Evolutionary conservation across 257 asterid genomes (phyloP).

Genomic region (Rubia yunnanensis): DNA sequence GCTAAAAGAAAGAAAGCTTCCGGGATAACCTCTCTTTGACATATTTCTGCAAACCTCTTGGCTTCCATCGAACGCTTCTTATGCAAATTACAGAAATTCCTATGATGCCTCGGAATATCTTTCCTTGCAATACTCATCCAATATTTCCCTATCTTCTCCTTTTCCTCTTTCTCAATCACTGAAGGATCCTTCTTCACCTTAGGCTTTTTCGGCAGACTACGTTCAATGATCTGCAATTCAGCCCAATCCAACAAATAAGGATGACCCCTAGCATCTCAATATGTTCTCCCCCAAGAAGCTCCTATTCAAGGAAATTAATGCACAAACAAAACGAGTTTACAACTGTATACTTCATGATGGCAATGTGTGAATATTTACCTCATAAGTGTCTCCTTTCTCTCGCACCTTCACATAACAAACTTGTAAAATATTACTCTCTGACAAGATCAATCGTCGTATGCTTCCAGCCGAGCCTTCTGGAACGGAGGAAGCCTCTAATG

Average conservation of each 20-base stretch:
- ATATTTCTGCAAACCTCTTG: constrained; percentile 74
- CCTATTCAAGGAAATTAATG: neutral
- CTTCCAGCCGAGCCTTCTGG: constrained; percentile 98
- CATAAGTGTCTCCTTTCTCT: constrained; percentile 98
- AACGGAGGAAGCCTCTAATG: constrained; percentile 58
- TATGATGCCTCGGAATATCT: constrained; percentile 90
- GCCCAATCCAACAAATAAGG: constrained; percentile 17
- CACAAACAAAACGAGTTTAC: neutral
- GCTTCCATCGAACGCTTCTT: constrained; percentile 81
- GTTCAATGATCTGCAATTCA: constrained; percentile 82
- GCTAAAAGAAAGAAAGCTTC: neutral
- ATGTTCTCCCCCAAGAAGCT: neutral
- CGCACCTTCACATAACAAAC: constrained; percentile 87
- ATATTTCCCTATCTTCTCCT: constrained; percentile 59
- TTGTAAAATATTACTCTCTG: constrained; percentile 84
- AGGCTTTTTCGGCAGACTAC: constrained; percentile 70
- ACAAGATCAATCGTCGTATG: constrained; percentile 67
- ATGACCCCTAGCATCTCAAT: neutral
- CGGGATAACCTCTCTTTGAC: constrained; percentile 92
- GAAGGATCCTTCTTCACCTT: constrained; percentile 82
- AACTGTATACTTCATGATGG: neutral
- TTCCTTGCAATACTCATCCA: constrained; percentile 86
- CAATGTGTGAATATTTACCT: constrained; percentile 43
- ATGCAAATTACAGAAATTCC: constrained; percentile 56
- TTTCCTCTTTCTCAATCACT: constrained; percentile 79